Evolutionary conservation across 2,329 filamentous ascomycete species (phyloP), one percentile per base, ranked within the genome.

Genomic region (Fusarium nygamai): DNA sequence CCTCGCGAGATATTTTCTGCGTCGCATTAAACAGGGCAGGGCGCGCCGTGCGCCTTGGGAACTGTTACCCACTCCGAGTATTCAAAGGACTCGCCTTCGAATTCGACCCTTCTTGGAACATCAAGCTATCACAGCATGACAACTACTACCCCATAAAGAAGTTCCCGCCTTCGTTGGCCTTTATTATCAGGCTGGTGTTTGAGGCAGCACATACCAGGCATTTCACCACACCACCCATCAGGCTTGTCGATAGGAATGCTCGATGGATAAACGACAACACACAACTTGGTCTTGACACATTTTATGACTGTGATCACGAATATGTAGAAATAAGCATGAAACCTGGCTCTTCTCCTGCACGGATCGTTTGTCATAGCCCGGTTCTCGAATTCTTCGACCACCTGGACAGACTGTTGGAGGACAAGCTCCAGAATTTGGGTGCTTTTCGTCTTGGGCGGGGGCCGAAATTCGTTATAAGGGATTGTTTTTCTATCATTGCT

Each of bases 371-470:
- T 12, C 33, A 27, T 22, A 38, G 33, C 50, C n/a, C 19, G 6
- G 10, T 38, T 22, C n/a, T 54, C 0, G 2, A 54, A 13, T 38
- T 38, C 5, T 12, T 38, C 24, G n/a, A 29, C 13, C 50, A 54
- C 22, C 33, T 38, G 9, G 50, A 38, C 50, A 27, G 50, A 24
- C 24, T 36, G 5, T 14, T 54, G 9, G 50, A 38, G 33, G 33
- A 27, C 13, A 54, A 17, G 19, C 33, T 36, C 12, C 4, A 22
- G 9, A 22, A 27, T 16, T 3, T 36, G 0, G n/a, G 50, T 13
- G 0, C 1, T 22, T 48, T 17, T 5, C 14, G 44, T 29, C 24
- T 9, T 47, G 0, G 4, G 13, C 10, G 8, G 22, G 19, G 0
- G 1, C 46, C 27, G 24, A 29, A 1, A 22, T 53, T 36, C 17